Evolutionary conservation across 106 monocot genomes (phyloP).

Genomic region (Dendrobium catenatum): DNA sequence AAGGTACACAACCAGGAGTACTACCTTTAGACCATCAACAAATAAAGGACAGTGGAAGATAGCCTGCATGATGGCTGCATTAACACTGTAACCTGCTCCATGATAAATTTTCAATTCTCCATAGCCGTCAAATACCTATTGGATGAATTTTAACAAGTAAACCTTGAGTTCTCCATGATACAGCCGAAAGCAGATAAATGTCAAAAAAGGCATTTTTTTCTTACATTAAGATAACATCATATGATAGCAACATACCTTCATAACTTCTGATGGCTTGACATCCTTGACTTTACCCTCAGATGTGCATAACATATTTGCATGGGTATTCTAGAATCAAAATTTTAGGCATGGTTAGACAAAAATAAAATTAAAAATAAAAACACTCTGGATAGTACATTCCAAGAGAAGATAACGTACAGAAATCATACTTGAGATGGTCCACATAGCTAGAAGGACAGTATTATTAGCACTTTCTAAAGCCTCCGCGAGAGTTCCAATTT

Average conservation of each 20-base stretch:
- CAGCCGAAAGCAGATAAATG: background rate
- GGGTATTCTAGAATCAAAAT: conserved; percentile 31
- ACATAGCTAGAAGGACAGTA: conserved; percentile 68
- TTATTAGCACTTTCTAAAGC: conserved; percentile 86
- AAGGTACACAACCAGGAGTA: background rate
- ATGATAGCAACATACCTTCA: conserved; percentile 31
- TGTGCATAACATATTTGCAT: conserved; percentile 38
- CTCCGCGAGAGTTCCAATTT: conserved; percentile 75
- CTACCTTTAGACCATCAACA: conserved; percentile 52
- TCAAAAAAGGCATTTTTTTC: background rate
- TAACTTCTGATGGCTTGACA: conserved; percentile 38
- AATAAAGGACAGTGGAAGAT: conserved; percentile 50
- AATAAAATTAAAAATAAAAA: conserved; percentile 1
- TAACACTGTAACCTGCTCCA: conserved; percentile 73
- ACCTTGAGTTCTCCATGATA: background rate
- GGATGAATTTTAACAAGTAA: conserved; percentile 4
- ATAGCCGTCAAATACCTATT: conserved; percentile 54
- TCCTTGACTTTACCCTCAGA: conserved; percentile 50
- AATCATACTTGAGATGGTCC: conserved; percentile 44
- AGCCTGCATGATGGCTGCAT: conserved; percentile 75
- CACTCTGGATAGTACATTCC: background rate
- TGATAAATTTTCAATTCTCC: conserved; percentile 65
- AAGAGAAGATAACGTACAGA: conserved; percentile 48
- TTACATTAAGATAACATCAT: background rate
- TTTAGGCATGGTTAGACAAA: conserved; percentile 11